A percentile compares a stretch with the other conserved stretches of the same genome.
Conservation (phyloP, 202 grass and related monocot genomes). For the Bolboschoenoplectus hybrid region DNA sequence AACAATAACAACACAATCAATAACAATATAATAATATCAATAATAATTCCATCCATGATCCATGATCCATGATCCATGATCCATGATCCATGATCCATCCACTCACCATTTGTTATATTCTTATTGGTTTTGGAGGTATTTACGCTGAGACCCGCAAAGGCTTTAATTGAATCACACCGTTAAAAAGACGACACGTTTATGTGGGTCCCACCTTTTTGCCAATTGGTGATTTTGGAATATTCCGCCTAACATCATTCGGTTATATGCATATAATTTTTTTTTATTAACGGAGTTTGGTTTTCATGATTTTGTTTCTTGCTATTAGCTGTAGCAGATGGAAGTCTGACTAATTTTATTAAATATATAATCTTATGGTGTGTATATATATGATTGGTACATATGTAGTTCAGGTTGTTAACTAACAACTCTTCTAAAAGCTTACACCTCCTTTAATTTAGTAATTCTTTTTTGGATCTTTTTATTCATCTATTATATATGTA, state of each 20-base stretch:
- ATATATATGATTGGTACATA: not conserved
- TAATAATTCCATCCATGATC: constrained; percentile 1
- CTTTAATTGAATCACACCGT: not conserved
- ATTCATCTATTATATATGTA: no score
- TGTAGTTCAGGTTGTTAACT: not conserved
- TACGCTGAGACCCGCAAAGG: constrained; percentile 40
- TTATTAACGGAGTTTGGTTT: constrained; percentile 10
- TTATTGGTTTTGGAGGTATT: not conserved
- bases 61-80: not conserved
- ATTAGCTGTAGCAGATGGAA: not conserved
- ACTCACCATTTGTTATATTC: not conserved
- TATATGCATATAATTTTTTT: not conserved
- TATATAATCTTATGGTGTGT: not conserved
- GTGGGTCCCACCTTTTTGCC: not conserved
- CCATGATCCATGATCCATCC: not conserved
- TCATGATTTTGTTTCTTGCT: not conserved
- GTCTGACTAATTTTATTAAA: not conserved
- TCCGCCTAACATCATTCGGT: not conserved
- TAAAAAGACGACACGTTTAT: constrained; percentile 24
- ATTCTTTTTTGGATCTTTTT: no score
- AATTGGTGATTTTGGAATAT: constrained; percentile 20
- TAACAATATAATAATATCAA: not conserved
- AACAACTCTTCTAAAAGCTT: not conserved
- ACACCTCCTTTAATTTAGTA: not conserved
- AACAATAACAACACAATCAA: not conserved